Evolutionary conservation across 768 basidiomycete species (phyloP), one percentile per base, ranked within the genome.

Genomic region (Trametes cubensis): DNA sequence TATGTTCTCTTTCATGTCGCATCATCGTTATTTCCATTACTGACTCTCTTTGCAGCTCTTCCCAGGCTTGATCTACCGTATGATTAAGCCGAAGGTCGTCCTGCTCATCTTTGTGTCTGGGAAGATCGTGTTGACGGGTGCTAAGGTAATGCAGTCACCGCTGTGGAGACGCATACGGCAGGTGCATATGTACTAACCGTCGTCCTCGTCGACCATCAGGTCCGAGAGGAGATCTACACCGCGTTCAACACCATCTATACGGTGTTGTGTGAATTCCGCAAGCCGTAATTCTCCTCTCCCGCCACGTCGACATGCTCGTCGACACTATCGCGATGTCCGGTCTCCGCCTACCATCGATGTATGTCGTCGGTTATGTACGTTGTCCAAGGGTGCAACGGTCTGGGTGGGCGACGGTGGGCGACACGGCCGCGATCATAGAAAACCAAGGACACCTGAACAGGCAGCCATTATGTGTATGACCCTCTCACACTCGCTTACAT

Each of bases 171-270:
- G 39, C 17, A 45, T 15, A 39, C 1, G 40, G 11, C 40, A 38
- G 26, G 42, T 23, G n/a, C 50, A 49, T 25, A 53, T 45, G 28
- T 56, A 63, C 68, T 71, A 60, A 70, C 66, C 53, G 41, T 42
- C 41, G n/a, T 63, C 39, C 20, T 60, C 61, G 34, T 50, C 76
- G 78, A 81, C 73, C 75, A 66, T 71, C 75, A 96, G 94, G 90
- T 98, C 78, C 85, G 97, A 78, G 95, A 98, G 80, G 96, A 99
- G 83, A 98, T 98, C 67, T 98, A 99, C 74, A 94, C 94, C 39
- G 97, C 97, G 25, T 99, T 99, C 88, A 98, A 98, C 80, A 94
- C 94, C 61, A 99, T 99, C 61, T 99, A 99, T 77, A 96, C 96
- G 62, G 96, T 98, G 80, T 76, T 99, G 66, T 92, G 89, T 82